Evolutionary conservation across 2,329 filamentous ascomycete species (phyloP).

Genomic region (Colletotrichum cuscutae): DNA sequence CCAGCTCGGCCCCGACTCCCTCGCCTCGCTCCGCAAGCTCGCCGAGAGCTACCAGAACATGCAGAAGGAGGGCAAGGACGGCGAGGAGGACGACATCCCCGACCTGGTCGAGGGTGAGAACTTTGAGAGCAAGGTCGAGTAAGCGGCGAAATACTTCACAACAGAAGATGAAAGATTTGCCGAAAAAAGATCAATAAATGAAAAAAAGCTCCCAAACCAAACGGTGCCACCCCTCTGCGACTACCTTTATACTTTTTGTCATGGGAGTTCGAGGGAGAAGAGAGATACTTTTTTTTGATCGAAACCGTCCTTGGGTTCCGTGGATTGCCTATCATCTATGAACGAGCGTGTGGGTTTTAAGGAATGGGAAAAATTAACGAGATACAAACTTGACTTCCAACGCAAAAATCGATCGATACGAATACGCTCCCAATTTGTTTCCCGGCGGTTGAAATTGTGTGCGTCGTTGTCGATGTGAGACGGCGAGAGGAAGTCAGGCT

Average conservation of each 20-base stretch:
- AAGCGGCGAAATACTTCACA: constrained; percentile 48
- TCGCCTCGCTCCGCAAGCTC: constrained; percentile 96
- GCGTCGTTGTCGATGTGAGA: neutral
- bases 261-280: constrained; percentile 6
- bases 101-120: constrained; percentile 97
- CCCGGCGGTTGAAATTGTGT: neutral
- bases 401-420: neutral
- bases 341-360: constrained; percentile 11
- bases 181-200: constrained; percentile 13
- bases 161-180: neutral
- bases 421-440: neutral
- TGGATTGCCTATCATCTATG: constrained; percentile 8
- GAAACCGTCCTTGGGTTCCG: neutral
- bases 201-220: neutral
- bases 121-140: constrained; percentile 98
- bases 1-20: constrained; percentile 98
- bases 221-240: neutral
- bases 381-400: constrained; percentile 8
- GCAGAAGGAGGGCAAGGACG: constrained; percentile 90
- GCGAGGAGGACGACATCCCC: constrained; percentile 92
- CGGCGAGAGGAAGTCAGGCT: neutral
- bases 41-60: constrained; percentile 99
- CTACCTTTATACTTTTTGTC: neutral
- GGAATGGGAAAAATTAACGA: constrained; percentile 10
- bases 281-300: neutral